A percentile compares a stretch with the other conserved stretches of the same genome.
These are phyloP conservation scores for Candida boleticola DNA, from an alignment of 805 yeast genomes.

Conservation along the genomic window DNA sequence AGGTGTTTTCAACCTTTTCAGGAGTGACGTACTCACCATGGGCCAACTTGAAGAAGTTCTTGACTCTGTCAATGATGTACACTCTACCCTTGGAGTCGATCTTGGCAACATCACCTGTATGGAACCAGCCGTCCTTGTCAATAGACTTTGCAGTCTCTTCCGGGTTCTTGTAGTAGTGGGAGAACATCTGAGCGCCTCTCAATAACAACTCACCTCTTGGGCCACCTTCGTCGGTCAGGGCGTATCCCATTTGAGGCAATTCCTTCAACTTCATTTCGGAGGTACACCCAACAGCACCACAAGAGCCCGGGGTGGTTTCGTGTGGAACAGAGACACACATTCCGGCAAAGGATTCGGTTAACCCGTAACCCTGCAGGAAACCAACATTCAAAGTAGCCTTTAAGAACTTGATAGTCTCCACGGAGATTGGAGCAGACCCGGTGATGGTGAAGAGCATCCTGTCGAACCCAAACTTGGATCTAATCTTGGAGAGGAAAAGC, in stretches of 20 bases:
- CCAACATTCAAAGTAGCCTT: slow-evolving; percentile 59
- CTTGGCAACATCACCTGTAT: slow-evolving; percentile 52
- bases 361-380: slow-evolving; percentile 72
- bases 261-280: slow-evolving; percentile 56
- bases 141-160: slow-evolving; percentile 47
- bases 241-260: slow-evolving; percentile 60
- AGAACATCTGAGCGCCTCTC: slow-evolving; percentile 56
- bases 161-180: slow-evolving; percentile 47
- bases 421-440: slow-evolving; percentile 71
- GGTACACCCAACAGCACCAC: slow-evolving; percentile 44
- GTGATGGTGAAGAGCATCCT: slow-evolving; percentile 21
- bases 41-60: slow-evolving; percentile 46
- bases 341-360: slow-evolving; percentile 66
- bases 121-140: slow-evolving; percentile 52
- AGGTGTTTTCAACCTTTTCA: slow-evolving; percentile 37
- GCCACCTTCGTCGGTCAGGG: slow-evolving; percentile 28
- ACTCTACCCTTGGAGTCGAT: slow-evolving; percentile 26
- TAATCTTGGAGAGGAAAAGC: slow-evolving; percentile 33
- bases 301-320: slow-evolving; percentile 40
- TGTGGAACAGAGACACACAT: slow-evolving; percentile 35
- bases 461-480: slow-evolving; percentile 32
- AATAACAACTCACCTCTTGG: slow-evolving; percentile 54
- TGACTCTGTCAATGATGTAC: slow-evolving; percentile 49
- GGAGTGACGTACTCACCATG: slow-evolving; percentile 44
- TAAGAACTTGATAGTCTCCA: slow-evolving; percentile 58